Base-by-base conservation (phyloP, 1,139 yeast species). In the Scheffersomyces illinoinensis region DNA sequence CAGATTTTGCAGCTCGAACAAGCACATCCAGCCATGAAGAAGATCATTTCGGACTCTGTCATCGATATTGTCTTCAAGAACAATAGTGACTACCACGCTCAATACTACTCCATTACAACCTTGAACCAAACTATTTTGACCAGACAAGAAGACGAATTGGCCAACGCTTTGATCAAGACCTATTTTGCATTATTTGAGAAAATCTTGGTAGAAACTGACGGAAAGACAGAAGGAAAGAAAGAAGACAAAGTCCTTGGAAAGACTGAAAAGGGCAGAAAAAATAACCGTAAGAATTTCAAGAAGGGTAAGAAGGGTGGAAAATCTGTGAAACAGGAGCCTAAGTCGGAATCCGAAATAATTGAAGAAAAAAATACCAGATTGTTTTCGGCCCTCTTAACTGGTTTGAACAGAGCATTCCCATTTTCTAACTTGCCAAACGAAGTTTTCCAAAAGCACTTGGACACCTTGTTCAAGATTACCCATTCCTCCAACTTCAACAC, bases 381-480 rank as follows among this genome's bases (percentile, higher is more conserved):
- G 67, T 92, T 93, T 66, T 89, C 97, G 47, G 98, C 97, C 21
- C 84, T 96, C 61, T 85, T 95, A 64, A 93, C 99, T 1, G 99
- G 99, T 64, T 85, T 95, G 62, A 96, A 96, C 73, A 90, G 99
- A 76, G 96, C 99, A 0, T 93, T 91, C 81, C 98, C 99, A 59
- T 95, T 91, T 71, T 88, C 97, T 1, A 83, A 86, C 61, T 80
- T 96, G 59, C 90, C 96, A 8, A 82, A 86, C 56, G 87, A 87
- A 21, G 84, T 86, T 8, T 93, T 91, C 73, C 86, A 88, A 63
- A 80, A 83, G 62, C 98, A 96, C 75, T 81, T 93, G 69, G 89
- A 92, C 68, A 90, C 97, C 0, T 78, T 95, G 59, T 96, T 90
- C 80, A 87, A 87, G 69, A 93, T 95, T 69, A 93, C 98, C 2